phyloP scores from a whole-genome alignment of 2,329 filamentous ascomycete genomes.

The Xylariaceae sp. region DNA sequence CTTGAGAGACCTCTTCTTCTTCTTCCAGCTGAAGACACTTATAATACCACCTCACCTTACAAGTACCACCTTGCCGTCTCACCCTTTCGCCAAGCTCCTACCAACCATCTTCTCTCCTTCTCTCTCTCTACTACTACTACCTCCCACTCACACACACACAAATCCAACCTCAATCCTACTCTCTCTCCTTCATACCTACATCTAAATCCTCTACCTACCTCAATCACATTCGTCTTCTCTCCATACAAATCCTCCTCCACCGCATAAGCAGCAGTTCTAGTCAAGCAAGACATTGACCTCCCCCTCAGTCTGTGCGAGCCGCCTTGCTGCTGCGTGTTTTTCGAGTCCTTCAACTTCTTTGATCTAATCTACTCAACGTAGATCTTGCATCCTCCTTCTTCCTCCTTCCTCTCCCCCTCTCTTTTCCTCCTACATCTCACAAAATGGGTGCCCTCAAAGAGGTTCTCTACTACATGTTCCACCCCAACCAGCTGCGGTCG shows the following conservation, averaged over 20 bases:
- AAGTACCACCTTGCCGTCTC: too few species aligned
- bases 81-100: too few species aligned
- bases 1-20: too few species aligned
- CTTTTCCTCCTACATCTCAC: background rate
- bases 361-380: background rate
- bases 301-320: background rate
- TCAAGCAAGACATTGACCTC: background rate
- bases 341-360: background rate
- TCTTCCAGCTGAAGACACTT: background rate
- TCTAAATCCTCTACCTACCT: background rate
- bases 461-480: slow-evolving; percentile 65
- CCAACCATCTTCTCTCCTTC: too few species aligned
- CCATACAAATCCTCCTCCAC: background rate
- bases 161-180: background rate
- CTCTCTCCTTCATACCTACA: background rate
- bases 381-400: background rate
- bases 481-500: slow-evolving; percentile 71
- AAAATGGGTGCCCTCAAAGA: slow-evolving; percentile 50
- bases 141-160: too few species aligned
- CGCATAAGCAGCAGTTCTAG: background rate
- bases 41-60: background rate
- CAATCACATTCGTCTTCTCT: background rate
- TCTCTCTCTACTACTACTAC: too few species aligned
- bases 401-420: background rate
- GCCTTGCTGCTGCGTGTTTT: background rate